phyloP scores from a whole-genome alignment of 2,329 filamentous ascomycete species.

The Diplocarpon mali region DNA sequence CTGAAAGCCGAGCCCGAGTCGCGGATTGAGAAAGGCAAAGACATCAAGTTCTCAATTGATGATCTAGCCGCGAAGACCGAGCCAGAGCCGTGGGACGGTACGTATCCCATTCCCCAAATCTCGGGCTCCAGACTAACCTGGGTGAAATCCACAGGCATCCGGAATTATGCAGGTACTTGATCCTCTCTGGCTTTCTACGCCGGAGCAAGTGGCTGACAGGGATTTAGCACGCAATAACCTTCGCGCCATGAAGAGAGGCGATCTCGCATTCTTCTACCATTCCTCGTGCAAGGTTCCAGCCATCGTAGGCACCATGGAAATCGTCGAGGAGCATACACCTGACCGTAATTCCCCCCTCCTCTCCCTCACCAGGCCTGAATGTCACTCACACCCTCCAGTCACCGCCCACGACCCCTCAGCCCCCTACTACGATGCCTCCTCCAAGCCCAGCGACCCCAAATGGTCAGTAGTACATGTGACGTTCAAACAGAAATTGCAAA shows the following conservation, averaged over 20 bases:
- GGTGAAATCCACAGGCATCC: constrained; percentile 31
- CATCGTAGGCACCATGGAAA: constrained; percentile 79
- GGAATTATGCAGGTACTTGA: constrained; percentile 35
- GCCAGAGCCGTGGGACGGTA: constrained; percentile 89
- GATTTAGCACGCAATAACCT: constrained; percentile 73
- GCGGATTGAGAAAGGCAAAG: constrained; percentile 72
- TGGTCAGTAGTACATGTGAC: constrained; percentile 88
- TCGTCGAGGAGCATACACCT: constrained; percentile 71
- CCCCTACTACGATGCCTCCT: constrained; percentile 77
- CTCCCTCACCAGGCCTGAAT: constrained; percentile 2
- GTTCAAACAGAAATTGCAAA: constrained; percentile 72
- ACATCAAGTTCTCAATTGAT: constrained; percentile 91
- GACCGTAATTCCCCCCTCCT: constrained; percentile 46
- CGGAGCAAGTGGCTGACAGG: not conserved
- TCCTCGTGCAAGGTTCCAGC: constrained; percentile 85
- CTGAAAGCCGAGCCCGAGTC: constrained; percentile 85
- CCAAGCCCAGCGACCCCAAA: constrained; percentile 55
- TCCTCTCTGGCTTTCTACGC: not conserved
- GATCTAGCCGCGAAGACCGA: constrained; percentile 61
- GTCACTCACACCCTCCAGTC: constrained; percentile 9
- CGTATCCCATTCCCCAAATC: constrained; percentile 24
- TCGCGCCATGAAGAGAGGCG: constrained; percentile 79
- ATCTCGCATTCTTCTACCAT: constrained; percentile 95
- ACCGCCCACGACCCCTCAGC: constrained; percentile 58
- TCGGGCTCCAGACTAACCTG: too few species aligned